Conservation (phyloP, 192 early-diverging fungal genomes). For the Kickxella alabastrina region DNA sequence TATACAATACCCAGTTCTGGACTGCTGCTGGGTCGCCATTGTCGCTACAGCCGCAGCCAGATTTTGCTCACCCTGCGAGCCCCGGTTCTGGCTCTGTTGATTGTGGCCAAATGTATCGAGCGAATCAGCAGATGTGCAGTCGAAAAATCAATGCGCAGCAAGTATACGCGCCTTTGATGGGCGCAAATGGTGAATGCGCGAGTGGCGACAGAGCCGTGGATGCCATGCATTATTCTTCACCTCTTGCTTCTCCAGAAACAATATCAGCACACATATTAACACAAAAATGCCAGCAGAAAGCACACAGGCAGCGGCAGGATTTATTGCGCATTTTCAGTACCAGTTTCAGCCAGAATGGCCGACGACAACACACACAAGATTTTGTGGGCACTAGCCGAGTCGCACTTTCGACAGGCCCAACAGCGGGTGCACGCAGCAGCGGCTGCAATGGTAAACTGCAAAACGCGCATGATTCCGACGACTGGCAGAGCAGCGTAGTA, state of each 20-base stretch:
- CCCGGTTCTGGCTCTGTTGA: too few species aligned
- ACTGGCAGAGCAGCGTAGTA: constrained; percentile 17
- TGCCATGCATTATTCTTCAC: background rate
- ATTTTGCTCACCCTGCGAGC: too few species aligned
- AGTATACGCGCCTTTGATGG: constrained; percentile 1
- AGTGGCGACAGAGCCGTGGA: too few species aligned
- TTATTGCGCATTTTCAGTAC: too few species aligned
- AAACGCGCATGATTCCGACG: background rate
- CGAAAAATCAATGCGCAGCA: constrained; percentile 4
- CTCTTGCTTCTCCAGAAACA: background rate
- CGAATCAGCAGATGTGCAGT: background rate
- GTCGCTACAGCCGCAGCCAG: too few species aligned
- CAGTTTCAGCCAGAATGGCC: too few species aligned
- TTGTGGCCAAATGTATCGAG: background rate
- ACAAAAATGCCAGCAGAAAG: background rate
- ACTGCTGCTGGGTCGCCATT: too few species aligned
- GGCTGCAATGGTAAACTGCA: background rate
- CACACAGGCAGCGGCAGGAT: background rate
- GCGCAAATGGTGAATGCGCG: too few species aligned
- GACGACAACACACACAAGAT: too few species aligned
- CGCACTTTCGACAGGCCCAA: constrained; percentile 30
- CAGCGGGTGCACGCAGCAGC: constrained; percentile 4
- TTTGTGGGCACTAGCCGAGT: constrained; percentile 36
- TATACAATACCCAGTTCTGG: too few species aligned
- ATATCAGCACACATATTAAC: background rate